Evolutionary conservation across 2,329 filamentous ascomycete species (phyloP).

Genomic region (Sporothrix pseudoabietina): DNA sequence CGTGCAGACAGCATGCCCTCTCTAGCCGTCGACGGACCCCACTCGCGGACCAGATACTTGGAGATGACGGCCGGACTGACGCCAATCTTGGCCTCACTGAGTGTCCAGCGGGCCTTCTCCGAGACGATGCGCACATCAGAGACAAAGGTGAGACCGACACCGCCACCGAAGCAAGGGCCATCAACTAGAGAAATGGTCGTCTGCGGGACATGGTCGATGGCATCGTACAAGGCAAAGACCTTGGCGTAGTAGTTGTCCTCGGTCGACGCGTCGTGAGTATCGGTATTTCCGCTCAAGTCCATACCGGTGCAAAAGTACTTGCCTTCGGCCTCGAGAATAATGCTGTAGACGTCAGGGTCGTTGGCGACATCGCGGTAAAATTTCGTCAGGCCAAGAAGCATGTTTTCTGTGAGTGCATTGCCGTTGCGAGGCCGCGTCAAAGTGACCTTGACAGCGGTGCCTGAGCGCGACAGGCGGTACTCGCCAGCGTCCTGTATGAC

Average conservation of each 20-base stretch:
- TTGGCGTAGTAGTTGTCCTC: neutral
- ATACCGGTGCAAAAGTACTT: conserved; percentile 46
- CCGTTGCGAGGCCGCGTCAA: conserved; percentile 2
- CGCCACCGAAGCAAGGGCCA: conserved; percentile 45
- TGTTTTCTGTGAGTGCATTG: conserved; percentile 19
- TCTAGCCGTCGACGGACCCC: conserved; percentile 41
- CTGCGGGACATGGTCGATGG: conserved; percentile 43
- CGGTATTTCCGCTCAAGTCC: conserved; percentile 36
- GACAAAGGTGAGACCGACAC: conserved; percentile 45
- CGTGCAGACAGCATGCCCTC: conserved; percentile 44
- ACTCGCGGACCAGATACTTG: conserved; percentile 43
- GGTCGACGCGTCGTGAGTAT: neutral
- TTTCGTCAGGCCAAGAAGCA: neutral
- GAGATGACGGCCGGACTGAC: conserved; percentile 43
- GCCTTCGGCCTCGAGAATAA: conserved; percentile 41
- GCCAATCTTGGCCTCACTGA: conserved; percentile 45
- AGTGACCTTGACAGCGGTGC: conserved; percentile 8
- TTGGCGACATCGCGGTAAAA: neutral
- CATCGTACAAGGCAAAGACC: conserved; percentile 41
- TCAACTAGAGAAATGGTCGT: conserved; percentile 45
- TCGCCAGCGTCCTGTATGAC: conserved; percentile 5
- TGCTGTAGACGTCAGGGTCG: conserved; percentile 39
- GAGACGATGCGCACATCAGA: conserved; percentile 43
- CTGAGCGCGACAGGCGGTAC: neutral
- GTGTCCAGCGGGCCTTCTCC: conserved; percentile 34